Base-by-base conservation (phyloP, 1,284 basidiomycete genomes). In the Boletus sp. region DNA sequence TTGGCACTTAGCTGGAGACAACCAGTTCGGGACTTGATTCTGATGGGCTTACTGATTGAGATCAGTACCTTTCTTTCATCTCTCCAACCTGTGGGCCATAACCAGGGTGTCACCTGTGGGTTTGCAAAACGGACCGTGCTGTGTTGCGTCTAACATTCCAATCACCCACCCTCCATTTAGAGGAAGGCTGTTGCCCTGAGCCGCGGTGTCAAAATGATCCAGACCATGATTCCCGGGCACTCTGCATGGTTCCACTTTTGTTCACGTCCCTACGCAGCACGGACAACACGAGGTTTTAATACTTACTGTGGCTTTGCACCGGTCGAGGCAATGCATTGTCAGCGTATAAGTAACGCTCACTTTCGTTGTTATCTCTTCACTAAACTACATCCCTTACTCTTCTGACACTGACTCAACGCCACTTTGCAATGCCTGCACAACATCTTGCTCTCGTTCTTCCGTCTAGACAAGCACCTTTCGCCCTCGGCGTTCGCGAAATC, bases 261-360 rank as follows among this genome's bases (percentile, higher is more conserved):
- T 54, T 61, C 55, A 47, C 57, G 43, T 51, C 46, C 61, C 46
- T 58, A 54, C 63, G 59, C 63, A 65, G 60, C 60, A 66, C 41
- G 60, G 55, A 40, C 43, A 58, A 65, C 61, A 63, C 61, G 61
- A 67, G 61, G 61, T 50, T 67, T 67, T 67, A 67, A 66, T 63
- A 51, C 35, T 17, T 44, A 25, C 38, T 50, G 49, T 61, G 59
- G 51, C 50, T 60, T 53, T 54, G 46, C n/a, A 36, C 54, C 39
- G 44, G 61, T 48, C 44, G 46, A 65, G 63, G 64, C 62, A 65
- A 66, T 66, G 58, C 57, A 43, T 38, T 46, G 46, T 44, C 50
- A 59, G 58, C 51, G 36, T 63, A 63, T 67, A 62, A 63, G 53
- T 49, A 62, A 49, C 44, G 60, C 50, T 49, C 47, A n/a, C 46